Evolutionary conservation across 805 yeast species (phyloP).

Genomic region (Hanseniaspora meyeri): DNA sequence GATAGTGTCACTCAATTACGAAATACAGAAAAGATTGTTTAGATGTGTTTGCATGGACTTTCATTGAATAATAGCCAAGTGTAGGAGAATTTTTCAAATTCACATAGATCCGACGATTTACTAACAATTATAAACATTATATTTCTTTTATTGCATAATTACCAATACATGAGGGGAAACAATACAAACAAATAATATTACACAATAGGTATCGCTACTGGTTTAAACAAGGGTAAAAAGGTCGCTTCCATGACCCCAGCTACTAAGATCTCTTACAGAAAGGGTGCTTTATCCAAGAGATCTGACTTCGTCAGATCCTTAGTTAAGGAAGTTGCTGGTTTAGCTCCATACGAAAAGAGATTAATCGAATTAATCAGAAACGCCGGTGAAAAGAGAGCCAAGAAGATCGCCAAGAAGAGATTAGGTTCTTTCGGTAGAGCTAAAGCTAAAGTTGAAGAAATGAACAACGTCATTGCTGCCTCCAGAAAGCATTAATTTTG

Average conservation of each 20-base stretch:
- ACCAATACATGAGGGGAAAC: not conserved
- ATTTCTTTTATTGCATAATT: not conserved
- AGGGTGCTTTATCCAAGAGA: constrained; percentile 94
- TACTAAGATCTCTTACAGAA: constrained; percentile 87
- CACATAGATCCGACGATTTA: constrained; percentile 1
- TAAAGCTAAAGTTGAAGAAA: constrained; percentile 98
- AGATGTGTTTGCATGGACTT: not conserved
- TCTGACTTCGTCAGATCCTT: constrained; percentile 88
- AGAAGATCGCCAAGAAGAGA: constrained; percentile 99
- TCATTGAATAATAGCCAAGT: not conserved
- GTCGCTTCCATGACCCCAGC: constrained; percentile 74
- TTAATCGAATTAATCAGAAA: constrained; percentile 98
- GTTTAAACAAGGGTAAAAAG: constrained; percentile 98
- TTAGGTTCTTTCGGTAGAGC: constrained; percentile 99
- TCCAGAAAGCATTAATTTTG: constrained; percentile 74
- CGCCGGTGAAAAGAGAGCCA: constrained; percentile 99
- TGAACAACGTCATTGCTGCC: constrained; percentile 91
- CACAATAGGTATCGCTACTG: constrained; percentile 77
- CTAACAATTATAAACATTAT: constrained; percentile 8
- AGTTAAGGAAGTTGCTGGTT: constrained; percentile 94
- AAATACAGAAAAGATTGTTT: no score
- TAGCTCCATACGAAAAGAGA: constrained; percentile 99
- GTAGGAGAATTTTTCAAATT: not conserved
- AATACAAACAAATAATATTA: not conserved
- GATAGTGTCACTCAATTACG: no score